phyloP scores from a whole-genome alignment of 2,329 filamentous ascomycete genomes.

The Lachnellula subtilissima region DNA sequence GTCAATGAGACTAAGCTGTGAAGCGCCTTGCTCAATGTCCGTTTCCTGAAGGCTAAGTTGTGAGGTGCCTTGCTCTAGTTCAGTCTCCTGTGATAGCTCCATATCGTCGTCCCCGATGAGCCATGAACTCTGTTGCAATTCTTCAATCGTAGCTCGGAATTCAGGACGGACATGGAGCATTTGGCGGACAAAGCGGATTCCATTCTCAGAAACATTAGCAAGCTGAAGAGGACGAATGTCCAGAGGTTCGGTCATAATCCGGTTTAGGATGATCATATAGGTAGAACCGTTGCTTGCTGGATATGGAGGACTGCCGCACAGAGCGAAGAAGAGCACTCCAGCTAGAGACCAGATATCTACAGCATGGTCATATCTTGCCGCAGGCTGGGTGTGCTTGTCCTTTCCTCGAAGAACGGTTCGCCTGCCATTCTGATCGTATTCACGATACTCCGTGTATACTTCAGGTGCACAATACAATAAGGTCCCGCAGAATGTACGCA shows the following conservation, averaged over 20 bases:
- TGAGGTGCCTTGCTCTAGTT: slow-evolving; percentile 26
- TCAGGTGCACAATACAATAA: slow-evolving; percentile 94
- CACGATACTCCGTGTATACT: slow-evolving; percentile 72
- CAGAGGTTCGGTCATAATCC: slow-evolving; percentile 75
- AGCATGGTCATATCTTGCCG: slow-evolving; percentile 76
- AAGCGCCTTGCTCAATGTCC: slow-evolving; percentile 24
- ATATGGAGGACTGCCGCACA: slow-evolving; percentile 79
- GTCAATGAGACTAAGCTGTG: slow-evolving; percentile 27
- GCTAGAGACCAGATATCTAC: slow-evolving; percentile 97
- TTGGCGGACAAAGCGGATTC: slow-evolving; percentile 68
- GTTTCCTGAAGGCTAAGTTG: slow-evolving; percentile 27
- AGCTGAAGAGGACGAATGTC: slow-evolving; percentile 60
- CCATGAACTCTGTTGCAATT: slow-evolving; percentile 72
- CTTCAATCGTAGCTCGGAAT: slow-evolving; percentile 65
- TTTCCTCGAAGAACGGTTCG: slow-evolving; percentile 37
- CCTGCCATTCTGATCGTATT: slow-evolving; percentile 64
- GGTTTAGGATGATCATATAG: slow-evolving; percentile 74
- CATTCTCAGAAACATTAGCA: slow-evolving; percentile 56
- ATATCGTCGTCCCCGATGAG: slow-evolving; percentile 37
- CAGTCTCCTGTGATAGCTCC: slow-evolving; percentile 19
- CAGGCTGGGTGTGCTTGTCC: slow-evolving; percentile 23
- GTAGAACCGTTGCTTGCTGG: slow-evolving; percentile 70
- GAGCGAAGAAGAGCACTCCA: slow-evolving; percentile 80
- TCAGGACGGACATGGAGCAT: slow-evolving; percentile 81
- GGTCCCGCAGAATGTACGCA: slow-evolving; percentile 95